phyloP scores from a whole-genome alignment of 2,329 filamentous ascomycete genomes.

The Cordyceps fumosorosea region DNA sequence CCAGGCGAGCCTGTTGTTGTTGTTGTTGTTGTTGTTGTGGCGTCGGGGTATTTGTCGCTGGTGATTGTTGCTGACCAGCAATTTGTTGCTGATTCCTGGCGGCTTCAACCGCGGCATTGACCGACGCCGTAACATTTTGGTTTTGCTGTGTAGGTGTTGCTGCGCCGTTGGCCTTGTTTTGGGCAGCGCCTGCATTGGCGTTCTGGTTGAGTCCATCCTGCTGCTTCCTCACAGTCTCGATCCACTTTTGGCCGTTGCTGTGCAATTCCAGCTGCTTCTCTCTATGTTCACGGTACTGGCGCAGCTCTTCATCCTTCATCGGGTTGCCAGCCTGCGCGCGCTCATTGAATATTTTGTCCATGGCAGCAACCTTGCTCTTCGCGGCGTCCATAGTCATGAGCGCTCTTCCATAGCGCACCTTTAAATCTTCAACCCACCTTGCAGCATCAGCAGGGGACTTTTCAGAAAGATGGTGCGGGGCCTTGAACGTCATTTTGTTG shows the following conservation, averaged over 20 bases:
- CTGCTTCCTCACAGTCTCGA: constrained; percentile 41
- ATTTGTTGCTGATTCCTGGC: constrained; percentile 37
- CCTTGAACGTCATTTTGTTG: constrained; percentile 40
- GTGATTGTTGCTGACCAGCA: constrained; percentile 23
- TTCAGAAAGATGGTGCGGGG: constrained; percentile 35
- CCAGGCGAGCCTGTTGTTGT: constrained; percentile 26
- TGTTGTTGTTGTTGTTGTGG: constrained; percentile 26
- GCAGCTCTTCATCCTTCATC: constrained; percentile 41
- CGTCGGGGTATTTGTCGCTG: constrained; percentile 23
- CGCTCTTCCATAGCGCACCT: constrained; percentile 40
- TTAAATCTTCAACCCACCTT: constrained; percentile 44
- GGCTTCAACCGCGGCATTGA: constrained; percentile 38
- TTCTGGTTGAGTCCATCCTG: constrained; percentile 33
- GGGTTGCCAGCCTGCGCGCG: constrained; percentile 36
- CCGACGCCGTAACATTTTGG: constrained; percentile 31
- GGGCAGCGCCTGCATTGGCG: constrained; percentile 1
- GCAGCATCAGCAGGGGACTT: constrained; percentile 36
- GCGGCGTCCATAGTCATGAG: constrained; percentile 44
- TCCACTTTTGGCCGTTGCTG: constrained; percentile 40
- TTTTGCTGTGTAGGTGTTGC: constrained; percentile 15
- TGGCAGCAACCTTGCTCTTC: constrained; percentile 32
- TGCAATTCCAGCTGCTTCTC: constrained; percentile 39
- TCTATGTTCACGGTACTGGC: constrained; percentile 36
- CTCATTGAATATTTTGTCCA: constrained; percentile 38
- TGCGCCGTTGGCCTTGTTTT: constrained; percentile 18